Conservation (phyloP, 192 early-diverging fungal species). For the Podochytrium sp. region DNA sequence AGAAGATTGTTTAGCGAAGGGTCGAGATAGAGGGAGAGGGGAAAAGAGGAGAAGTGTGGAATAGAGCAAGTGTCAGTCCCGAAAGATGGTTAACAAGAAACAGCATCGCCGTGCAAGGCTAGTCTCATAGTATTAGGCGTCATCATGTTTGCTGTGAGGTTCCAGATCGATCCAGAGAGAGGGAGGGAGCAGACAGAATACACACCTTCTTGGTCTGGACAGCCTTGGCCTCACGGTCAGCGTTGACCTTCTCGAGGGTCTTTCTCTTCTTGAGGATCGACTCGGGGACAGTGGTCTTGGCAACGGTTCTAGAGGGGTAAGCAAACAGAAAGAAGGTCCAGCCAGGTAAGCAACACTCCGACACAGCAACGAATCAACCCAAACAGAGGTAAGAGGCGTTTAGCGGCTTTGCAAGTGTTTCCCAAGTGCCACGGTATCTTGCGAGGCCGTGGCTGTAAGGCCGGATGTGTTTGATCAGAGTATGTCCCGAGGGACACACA, state of each 20-base stretch:
- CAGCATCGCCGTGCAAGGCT: slow-evolving; percentile 54
- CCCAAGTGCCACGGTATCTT: not conserved
- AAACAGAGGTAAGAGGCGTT: not conserved
- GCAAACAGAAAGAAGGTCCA: not conserved
- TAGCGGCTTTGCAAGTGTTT: not conserved
- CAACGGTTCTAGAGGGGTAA: not conserved
- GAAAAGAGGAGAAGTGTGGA: not conserved
- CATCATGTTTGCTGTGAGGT: slow-evolving; percentile 33
- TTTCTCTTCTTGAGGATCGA: slow-evolving; percentile 71
- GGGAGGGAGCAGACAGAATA: not conserved
- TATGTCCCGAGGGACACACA: not conserved
- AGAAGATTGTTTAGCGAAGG: not conserved
- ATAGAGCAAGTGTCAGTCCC: slow-evolving; percentile 54
- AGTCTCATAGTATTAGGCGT: slow-evolving; percentile 28
- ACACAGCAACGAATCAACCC: not conserved
- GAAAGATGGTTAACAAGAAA: slow-evolving; percentile 68
- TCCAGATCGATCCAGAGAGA: not conserved
- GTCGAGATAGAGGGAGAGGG: slow-evolving; percentile 2
- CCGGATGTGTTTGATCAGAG: slow-evolving; percentile 8
- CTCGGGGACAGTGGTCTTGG: slow-evolving; percentile 60
- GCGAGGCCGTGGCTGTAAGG: not conserved
- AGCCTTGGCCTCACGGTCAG: slow-evolving; percentile 56
- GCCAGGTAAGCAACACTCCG: not conserved
- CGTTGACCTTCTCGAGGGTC: slow-evolving; percentile 61
- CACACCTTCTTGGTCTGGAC: slow-evolving; percentile 54